Evolutionary conservation across 192 early-diverging fungal genomes (phyloP).

Genomic region (Hyaloraphidium curvatum): DNA sequence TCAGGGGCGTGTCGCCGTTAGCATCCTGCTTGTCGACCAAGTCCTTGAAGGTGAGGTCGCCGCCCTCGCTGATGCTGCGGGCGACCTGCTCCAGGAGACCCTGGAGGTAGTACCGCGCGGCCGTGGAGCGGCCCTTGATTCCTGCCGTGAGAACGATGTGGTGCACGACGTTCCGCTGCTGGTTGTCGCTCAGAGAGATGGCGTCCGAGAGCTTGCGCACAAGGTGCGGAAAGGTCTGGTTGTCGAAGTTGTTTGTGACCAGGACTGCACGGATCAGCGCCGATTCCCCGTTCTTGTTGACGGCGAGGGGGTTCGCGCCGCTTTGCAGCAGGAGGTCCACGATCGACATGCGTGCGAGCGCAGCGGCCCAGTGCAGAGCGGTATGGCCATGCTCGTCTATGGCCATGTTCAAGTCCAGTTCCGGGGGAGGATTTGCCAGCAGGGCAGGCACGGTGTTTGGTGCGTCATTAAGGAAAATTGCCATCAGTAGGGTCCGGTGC

Average conservation of each 20-base stretch:
- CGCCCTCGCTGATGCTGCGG: constrained; percentile 19
- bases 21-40: constrained; percentile 44
- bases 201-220: constrained; percentile 54
- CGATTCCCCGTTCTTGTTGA: constrained; percentile 72
- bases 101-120: constrained; percentile 79
- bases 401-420: constrained; percentile 56
- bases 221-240: constrained; percentile 50
- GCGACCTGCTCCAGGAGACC: constrained; percentile 49
- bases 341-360: constrained; percentile 54
- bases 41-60: constrained; percentile 13
- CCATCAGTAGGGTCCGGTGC: neutral
- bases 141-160: constrained; percentile 62
- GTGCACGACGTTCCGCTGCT: constrained; percentile 74
- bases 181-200: constrained; percentile 54
- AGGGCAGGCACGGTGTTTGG: constrained; percentile 39
- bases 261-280: constrained; percentile 74
- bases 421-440: constrained; percentile 24
- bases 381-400: constrained; percentile 94
- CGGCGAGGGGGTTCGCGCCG: constrained; percentile 42
- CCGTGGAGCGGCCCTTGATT: constrained; percentile 43
- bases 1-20: constrained; percentile 67
- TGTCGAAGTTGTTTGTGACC: constrained; percentile 70
- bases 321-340: constrained; percentile 55
- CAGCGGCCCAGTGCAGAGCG: constrained; percentile 88
- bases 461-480: too few relatives aligned